Evolutionary conservation across 176 grass and related monocot species (phyloP).

Genomic region (Musa beccarii): DNA sequence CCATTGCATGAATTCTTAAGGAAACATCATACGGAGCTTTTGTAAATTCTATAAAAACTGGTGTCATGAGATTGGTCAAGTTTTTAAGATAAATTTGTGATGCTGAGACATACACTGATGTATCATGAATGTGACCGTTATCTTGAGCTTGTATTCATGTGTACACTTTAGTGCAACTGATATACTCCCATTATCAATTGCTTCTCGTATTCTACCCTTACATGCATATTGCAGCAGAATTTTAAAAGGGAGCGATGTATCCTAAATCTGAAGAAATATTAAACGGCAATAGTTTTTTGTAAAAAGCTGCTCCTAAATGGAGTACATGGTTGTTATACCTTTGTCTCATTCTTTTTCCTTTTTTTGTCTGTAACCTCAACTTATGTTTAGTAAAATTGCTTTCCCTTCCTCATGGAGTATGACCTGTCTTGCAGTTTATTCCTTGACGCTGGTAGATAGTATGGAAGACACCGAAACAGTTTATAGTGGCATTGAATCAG

Average conservation of each 20-base stretch:
- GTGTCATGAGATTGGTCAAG: not conserved
- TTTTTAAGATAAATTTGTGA: not conserved
- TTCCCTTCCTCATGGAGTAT: not conserved
- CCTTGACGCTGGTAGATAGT: not conserved
- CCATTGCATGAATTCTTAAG: too few relatives aligned
- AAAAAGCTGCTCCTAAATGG: not conserved
- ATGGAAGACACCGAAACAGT: slow-evolving; percentile 26
- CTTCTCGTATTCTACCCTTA: not conserved
- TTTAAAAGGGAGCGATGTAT: too few relatives aligned
- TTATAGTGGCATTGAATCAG: slow-evolving; percentile 29
- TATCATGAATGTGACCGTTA: not conserved
- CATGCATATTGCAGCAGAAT: too few relatives aligned
- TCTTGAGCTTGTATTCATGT: not conserved
- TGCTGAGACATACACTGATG: not conserved
- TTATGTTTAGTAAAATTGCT: not conserved
- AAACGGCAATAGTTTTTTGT: not conserved
- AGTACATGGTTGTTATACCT: too few relatives aligned
- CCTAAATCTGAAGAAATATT: not conserved
- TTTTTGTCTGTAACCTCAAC: not conserved
- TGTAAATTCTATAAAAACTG: not conserved
- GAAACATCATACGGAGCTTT: not conserved
- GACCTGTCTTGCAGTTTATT: not conserved
- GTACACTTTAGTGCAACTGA: not conserved
- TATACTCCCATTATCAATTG: not conserved
- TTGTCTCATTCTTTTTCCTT: too few relatives aligned